Evolutionary conservation across 345 rosid species (phyloP), one percentile per base, ranked within the genome.

Genomic region (Brassica rapa): DNA sequence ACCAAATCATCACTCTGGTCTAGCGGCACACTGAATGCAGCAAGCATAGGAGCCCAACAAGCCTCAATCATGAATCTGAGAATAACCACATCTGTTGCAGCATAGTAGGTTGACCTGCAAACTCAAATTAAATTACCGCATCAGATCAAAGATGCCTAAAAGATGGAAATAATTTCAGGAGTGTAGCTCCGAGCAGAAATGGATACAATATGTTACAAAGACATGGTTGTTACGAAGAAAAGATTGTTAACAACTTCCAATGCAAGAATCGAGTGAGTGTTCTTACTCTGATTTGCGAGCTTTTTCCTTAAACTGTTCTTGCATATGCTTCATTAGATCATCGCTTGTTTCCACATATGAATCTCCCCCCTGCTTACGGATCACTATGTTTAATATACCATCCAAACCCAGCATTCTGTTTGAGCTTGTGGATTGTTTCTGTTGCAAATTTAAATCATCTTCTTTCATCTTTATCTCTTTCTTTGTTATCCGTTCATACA

Each of bases 41-140:
- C 98, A 80, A 93, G 87, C 94, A 93, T 88, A 60, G 96, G 96
- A 73, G 90, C 98, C 96, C 98, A 93, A 82, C 93, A 91, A 82
- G 88, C 98, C 87, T 93, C 98, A 72, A 91, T 87, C 96, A 93
- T 90, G 82, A 93, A 93, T 86, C 96, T 88, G 86, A 93, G 82
- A 70, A 93, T 88, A 71, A 85, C 86, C 69, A 84, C 84, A 82
- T 93, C 93, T 60, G 90, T 88, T 35, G 90, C 91, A 66, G 85
- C 84, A 78, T 88, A 91, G 86, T 90, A 93, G 23, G 85, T 81
- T 76, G 94, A 87, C 85, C 96, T 91, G 88, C 76, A 81, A 72
- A 55, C 41, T 37, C 72, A 71, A 12, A 35, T 27, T 30, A 35
- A 64, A 65, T 11, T 32, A 64, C 68, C 8, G 64, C 32, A 66